phyloP scores from a whole-genome alignment of 1,139 yeast genomes.

The Lodderomyces oxycetoniae region DNA sequence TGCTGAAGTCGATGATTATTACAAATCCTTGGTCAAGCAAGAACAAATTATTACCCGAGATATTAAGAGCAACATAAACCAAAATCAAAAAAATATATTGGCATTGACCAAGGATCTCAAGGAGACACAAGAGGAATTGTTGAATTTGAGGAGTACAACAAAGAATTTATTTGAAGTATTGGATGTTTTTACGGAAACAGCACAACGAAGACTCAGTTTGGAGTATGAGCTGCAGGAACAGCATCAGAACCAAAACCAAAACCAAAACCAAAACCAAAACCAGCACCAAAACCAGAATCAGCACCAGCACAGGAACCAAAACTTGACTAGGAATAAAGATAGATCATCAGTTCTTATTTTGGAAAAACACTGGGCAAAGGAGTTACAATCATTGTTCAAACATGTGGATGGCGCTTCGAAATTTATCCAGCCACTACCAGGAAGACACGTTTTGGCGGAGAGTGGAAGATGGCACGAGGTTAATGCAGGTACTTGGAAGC shows the following conservation, averaged over 20 bases:
- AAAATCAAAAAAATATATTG: slow-evolving; percentile 69
- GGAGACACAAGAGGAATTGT: slow-evolving; percentile 60
- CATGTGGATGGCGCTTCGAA: slow-evolving; percentile 91
- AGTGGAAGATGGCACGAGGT: slow-evolving; percentile 86
- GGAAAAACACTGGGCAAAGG: slow-evolving; percentile 78
- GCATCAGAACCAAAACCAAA: slow-evolving; percentile 6
- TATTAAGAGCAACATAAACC: slow-evolving; percentile 60
- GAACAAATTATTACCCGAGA: slow-evolving; percentile 55
- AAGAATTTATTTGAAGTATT: slow-evolving; percentile 60
- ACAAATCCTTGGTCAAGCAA: slow-evolving; percentile 51
- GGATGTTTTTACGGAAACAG: slow-evolving; percentile 64
- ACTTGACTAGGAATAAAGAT: slow-evolving; percentile 35
- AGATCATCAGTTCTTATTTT: slow-evolving; percentile 67
- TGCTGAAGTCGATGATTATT: slow-evolving; percentile 67
- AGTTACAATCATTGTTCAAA: slow-evolving; percentile 65
- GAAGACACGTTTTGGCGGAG: slow-evolving; percentile 76
- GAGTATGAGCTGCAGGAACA: slow-evolving; percentile 23
- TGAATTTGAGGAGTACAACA: slow-evolving; percentile 55
- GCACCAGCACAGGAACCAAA: slow-evolving; percentile 6
- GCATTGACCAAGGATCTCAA: slow-evolving; percentile 63
- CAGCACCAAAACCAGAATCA: slow-evolving; percentile 8
- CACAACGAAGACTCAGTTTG: slow-evolving; percentile 51
- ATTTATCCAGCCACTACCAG: slow-evolving; percentile 68
- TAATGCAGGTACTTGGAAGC: slow-evolving; percentile 83
- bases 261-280: background rate